Base-by-base conservation (phyloP, 345 rosid species). In the Anastatica hierochuntica region DNA sequence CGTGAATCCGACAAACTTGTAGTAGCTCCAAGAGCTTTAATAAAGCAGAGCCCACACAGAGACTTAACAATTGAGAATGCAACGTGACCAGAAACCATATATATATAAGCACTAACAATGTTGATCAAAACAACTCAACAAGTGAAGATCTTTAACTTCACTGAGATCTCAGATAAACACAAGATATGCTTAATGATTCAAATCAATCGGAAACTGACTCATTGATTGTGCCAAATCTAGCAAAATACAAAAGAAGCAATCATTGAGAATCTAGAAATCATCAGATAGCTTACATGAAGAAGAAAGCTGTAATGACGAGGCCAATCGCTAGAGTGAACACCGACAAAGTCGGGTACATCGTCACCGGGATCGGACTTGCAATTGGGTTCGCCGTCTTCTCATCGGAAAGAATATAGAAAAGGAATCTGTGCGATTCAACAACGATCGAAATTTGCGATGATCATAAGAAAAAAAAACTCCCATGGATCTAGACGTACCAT, bases 281-380 rank as follows among this genome's bases (percentile, higher is more conserved):
- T 72, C 24, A 30, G 75, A 62, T 18, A 41, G 81, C 14, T 72
- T 67, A 88, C 96, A 84, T 82, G 86, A 84, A 88, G 79, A 88
- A 84, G 55, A 82, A 57, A 37, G 96, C 94, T 4, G 94, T 77
- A 58, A 84, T 60, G 42, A 84, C 15, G 49, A 88, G 94, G 18
- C 96, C 96, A 48, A 84, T 62, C 18, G 85, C 53, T 17, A 84
- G 76, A 77, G 82, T 80, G 52, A 74, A 40, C 45, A 82, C 58
- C 4, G 96, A 71, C 10, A 84, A 67, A 31, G 80, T 56, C 44
- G 94, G 88, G 47, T 88, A 84, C 84, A 75, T 58, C 43, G 76
- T 64, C 36, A 48, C 85, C 14, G 95, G 84, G 35, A 88, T 82
- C 14, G 97, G 97, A 70, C 94, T 82, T 47, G 80, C 49, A 59